Evolutionary conservation across 148 eudicot species (phyloP), one percentile per base, ranked within the genome.

Genomic region (Persicaria maculosa): DNA sequence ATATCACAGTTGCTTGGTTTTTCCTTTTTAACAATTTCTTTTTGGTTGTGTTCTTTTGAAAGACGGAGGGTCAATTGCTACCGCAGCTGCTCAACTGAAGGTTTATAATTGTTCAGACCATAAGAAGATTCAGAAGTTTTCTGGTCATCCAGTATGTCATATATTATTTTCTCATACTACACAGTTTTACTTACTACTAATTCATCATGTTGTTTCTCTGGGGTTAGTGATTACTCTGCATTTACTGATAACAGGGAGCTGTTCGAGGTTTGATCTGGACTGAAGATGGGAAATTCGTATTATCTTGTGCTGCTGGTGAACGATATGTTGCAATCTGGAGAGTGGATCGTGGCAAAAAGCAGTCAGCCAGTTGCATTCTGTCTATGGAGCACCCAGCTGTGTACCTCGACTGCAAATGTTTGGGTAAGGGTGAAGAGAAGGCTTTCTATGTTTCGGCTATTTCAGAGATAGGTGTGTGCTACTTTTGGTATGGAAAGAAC

Each of bases 301-400:
- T 95, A 59, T 95, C 99, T 59, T 92, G 94, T 79, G 85, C 99
- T 78, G 78, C 64, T 70, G 89, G 90, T 53, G 99, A 95, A 86
- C 83, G 97, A 78, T 89, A 95, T 79, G 84, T 95, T 83, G 93
- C 97, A 40, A 79, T 90, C 46, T 95, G 99, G 99, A 81, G 81
- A 76, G 74, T 85, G 75, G 97, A 89, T 82, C 89, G 93, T 44
- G 83, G 91, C 81, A 95, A 95, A 87, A 92, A 80, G 71, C 80
- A 89, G 78, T 87, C 93, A 58, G 85, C 97, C 10, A 85, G 85
- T 67, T 82, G 90, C 76, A 85, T 80, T 79, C 97, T 95, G 75
- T 87, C 96, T 44, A 90, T 95, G 99, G 99, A 95, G 67, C 92
- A 95, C 71, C 96, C 97, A 82, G 88, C 97, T 79, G 84, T 95